Evolutionary conservation across 2,329 filamentous ascomycete genomes (phyloP), one percentile per base, ranked within the genome.

Genomic region (Fusarium falciforme): DNA sequence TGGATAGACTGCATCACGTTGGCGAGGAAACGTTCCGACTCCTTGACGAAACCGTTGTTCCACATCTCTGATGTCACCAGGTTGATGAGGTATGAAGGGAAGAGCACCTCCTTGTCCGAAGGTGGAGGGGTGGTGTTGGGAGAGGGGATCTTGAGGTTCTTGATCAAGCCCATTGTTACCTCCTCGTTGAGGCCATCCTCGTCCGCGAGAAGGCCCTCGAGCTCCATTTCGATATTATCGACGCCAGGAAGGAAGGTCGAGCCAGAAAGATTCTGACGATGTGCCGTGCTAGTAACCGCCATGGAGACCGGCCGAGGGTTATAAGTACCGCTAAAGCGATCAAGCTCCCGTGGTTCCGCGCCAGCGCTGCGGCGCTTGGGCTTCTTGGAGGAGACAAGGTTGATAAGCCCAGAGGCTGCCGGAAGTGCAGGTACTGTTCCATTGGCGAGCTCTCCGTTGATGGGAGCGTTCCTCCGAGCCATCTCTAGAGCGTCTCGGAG

Each of bases 1-100:
- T 99, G 96, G 80, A 99, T 98, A 9, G 95, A 98, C 85, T 98
- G 96, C 96, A 99, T 99, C 74, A 99, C 96, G 79, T 98, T 99
- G 80, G 96, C 96, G 72, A 99, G 89, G 90, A 99, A 99, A 64
- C 96, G 93, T 85, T 99, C 96, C 5, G 96, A 98, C 85, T 99
- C 96, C 87, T 99, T 99, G 78, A 99, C 96, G 81, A 98, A 99
- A 55, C 96, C 96, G 79, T 99, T 99, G 87, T 99, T 99, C 96
- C 96, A 99, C 96, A 99, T 99, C 86, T 99, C 96, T 17, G 95
- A 98, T 14, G 96, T 99, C 73, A 99, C 96, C 70, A 99, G 89
- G 84, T 99, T 99, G 87, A 99, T 99, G 78, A 99, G 92, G 83
- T 98, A 99, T 11, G 96, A 96, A 36, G 96, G 96, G 92, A 99